Evolutionary conservation across 768 basidiomycete species (phyloP).

Genomic region (Pleurotus citrinopileatus): DNA sequence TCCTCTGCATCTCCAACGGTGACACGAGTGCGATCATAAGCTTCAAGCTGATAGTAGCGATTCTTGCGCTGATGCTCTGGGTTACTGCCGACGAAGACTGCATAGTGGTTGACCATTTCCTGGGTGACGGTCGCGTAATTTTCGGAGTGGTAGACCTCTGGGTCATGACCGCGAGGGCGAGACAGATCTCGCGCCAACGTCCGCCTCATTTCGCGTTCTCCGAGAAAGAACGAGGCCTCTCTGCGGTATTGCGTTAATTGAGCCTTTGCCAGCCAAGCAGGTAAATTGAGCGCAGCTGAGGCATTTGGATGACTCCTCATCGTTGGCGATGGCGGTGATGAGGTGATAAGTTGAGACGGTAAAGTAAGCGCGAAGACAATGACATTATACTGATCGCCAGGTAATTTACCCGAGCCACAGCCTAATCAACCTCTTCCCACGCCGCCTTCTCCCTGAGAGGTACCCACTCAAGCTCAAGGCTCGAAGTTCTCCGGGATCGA

Average conservation of each 20-base stretch:
- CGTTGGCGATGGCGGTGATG: neutral
- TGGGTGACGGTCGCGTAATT: conserved; percentile 16
- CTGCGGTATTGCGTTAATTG: conserved; percentile 19
- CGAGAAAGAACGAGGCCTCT: conserved; percentile 30
- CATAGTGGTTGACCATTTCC: conserved; percentile 45
- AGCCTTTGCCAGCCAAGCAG: conserved; percentile 29
- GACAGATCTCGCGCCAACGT: conserved; percentile 26
- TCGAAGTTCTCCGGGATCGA: neutral
- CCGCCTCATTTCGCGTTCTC: conserved; percentile 33
- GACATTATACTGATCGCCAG: no score
- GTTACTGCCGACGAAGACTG: conserved; percentile 46
- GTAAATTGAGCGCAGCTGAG: conserved; percentile 9
- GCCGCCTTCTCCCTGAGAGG: neutral
- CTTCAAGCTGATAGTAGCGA: conserved; percentile 71
- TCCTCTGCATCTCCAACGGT: conserved; percentile 34
- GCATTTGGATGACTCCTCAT: neutral
- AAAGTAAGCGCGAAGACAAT: no score
- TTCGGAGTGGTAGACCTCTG: conserved; percentile 14
- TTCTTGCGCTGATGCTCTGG: conserved; percentile 47
- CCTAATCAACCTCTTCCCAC: neutral
- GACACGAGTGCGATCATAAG: conserved; percentile 82
- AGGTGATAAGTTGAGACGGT: neutral
- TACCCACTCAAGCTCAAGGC: no score
- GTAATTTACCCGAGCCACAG: no score
- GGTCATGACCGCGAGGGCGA: conserved; percentile 10